These are phyloP conservation scores for Epichloe sylvatica DNA, from an alignment of 2,329 filamentous ascomycete species.

Conservation along the genomic window DNA sequence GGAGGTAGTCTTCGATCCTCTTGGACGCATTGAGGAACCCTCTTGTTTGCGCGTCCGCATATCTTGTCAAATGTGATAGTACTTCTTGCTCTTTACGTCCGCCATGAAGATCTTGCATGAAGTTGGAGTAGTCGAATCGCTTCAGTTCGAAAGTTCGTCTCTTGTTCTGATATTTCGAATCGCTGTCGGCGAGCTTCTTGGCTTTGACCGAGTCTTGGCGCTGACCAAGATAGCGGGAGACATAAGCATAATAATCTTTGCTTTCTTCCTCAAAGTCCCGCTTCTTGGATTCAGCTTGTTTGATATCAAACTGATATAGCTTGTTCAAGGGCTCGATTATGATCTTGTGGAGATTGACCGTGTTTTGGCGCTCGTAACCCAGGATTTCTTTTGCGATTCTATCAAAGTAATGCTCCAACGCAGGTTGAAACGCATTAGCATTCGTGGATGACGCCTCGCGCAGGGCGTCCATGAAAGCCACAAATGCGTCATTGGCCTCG, in stretches of 20 bases:
- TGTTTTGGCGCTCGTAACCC: conserved; percentile 72
- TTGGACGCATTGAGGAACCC: conserved; percentile 72
- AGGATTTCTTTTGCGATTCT: conserved; percentile 89
- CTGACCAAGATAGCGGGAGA: conserved; percentile 90
- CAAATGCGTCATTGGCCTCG: conserved; percentile 74
- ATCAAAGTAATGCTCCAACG: conserved; percentile 95
- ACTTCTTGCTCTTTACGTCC: conserved; percentile 98
- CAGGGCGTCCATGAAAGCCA: conserved; percentile 70
- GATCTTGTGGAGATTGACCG: conserved; percentile 70
- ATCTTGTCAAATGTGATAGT: conserved; percentile 83
- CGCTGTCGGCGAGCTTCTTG: conserved; percentile 89
- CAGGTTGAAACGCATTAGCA: conserved; percentile 90
- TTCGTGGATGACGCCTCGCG: conserved; percentile 82
- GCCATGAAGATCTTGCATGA: conserved; percentile 97
- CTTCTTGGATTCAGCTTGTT: conserved; percentile 91
- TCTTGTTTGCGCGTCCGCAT: conserved; percentile 78
- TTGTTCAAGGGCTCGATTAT: conserved; percentile 90
- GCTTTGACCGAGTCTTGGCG: conserved; percentile 91
- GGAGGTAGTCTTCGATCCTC: conserved; percentile 73
- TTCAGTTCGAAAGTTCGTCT: conserved; percentile 91
- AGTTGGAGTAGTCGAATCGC: conserved; percentile 96
- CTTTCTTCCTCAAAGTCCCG: conserved; percentile 98
- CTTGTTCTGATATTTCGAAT: conserved; percentile 92
- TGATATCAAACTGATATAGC: conserved; percentile 90
- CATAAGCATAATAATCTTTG: conserved; percentile 94